Base-by-base conservation (phyloP, 2,329 filamentous ascomycete genomes). In the Fusarium virguliforme region DNA sequence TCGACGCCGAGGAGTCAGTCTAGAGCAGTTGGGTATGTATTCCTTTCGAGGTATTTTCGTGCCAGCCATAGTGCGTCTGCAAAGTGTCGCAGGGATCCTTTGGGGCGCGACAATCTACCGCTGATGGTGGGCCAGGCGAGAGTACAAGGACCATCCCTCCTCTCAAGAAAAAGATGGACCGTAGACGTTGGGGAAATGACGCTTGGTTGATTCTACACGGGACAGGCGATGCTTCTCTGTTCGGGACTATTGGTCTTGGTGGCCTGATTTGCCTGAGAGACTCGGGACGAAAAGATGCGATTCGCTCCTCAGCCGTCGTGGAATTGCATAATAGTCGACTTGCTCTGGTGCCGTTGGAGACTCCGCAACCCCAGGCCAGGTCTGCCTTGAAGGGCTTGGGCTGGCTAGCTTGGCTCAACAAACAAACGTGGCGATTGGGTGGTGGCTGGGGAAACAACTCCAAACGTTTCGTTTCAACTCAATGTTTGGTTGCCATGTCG, bases 381-480 rank as follows among this genome's bases (percentile, higher is more conserved):
- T 57, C 43, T 50, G 63, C 62, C 50, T 62, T 64, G 57, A 67
- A 68, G 64, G 56, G 55, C 65, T 57, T 61, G 64, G 56, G 55
- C 65, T 57, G 59, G 64, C 41, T 59, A 59, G 64, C 61, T 68
- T 74, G 59, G 62, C 66, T 62, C 57, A 57, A 67, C 62, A 70
- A 57, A 67, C 62, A 70, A 65, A 71, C 62, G 59, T 54, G 56
- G 64, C 67, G 73, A 73, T 75, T 70, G 18, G 18, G 18, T 18
- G 55, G 60, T 65, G 64, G 63, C 67, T 72, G 66, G 70, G 68
- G 65, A 46, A 48, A 63, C 22, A 71, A 35, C 57, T 62, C 54
- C 64, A 73, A 18, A 64, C 73, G 74, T 76, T 76, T 76, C 73
- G 74, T 76, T 76, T 76, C 70, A 65, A 48, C 43, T 48, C 43